Conservation (phyloP, 805 yeast genomes). For the Candida orba region DNA sequence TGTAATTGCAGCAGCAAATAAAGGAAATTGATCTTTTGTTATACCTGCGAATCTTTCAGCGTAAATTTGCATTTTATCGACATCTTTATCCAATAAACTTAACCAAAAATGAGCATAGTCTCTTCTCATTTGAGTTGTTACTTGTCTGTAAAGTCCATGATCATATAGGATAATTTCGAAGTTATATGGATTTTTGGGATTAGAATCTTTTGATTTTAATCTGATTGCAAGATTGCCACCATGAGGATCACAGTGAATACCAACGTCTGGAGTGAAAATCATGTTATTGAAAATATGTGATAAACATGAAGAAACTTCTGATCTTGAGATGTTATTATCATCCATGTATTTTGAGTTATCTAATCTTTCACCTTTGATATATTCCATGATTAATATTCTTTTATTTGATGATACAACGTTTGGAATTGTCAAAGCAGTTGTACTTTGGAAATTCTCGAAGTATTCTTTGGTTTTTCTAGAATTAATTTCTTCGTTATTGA, state of each 20-base stretch:
- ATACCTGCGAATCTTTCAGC: conserved; percentile 78
- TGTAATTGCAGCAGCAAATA: conserved; percentile 90
- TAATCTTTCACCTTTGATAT: conserved; percentile 70
- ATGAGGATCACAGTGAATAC: conserved; percentile 97
- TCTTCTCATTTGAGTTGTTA: conserved; percentile 67
- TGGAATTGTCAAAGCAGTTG: conserved; percentile 81
- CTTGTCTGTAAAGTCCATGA: conserved; percentile 88
- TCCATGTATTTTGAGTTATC: conserved; percentile 68
- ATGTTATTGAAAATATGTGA: conserved; percentile 88
- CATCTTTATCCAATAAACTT: conserved; percentile 68
- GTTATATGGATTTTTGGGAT: conserved; percentile 42
- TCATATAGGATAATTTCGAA: conserved; percentile 91
- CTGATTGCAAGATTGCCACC: conserved; percentile 93
- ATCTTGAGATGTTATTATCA: conserved; percentile 55
- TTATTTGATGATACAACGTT: conserved; percentile 54
- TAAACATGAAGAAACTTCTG: conserved; percentile 76
- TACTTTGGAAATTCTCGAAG: conserved; percentile 45
- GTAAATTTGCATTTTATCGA: conserved; percentile 57
- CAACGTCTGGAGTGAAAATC: conserved; percentile 91
- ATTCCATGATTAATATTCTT: conserved; percentile 84
- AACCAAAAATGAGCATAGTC: conserved; percentile 92
- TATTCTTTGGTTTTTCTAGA: conserved; percentile 63
- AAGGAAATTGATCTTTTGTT: conserved; percentile 65
- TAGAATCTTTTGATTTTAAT: conserved; percentile 23
- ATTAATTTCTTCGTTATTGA: conserved; percentile 78